These are phyloP conservation scores for Fusarium sp. DNA, from an alignment of 2,329 filamentous ascomycete species.

Conservation along the genomic window DNA sequence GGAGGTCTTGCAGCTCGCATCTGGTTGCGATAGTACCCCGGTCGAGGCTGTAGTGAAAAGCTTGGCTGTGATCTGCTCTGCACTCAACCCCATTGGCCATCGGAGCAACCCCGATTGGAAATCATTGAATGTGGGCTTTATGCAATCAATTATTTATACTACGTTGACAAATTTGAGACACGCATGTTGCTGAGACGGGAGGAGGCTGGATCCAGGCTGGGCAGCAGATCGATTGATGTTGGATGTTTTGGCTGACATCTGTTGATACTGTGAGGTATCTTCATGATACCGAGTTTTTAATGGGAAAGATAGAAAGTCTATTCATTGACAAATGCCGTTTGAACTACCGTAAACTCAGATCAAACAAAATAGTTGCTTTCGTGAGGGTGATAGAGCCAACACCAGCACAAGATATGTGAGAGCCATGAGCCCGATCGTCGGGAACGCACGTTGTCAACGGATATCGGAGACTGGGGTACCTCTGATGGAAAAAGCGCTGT, in stretches of 20 bases:
- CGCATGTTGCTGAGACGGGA: neutral
- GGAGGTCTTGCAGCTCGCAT: neutral
- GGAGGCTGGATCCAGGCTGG: neutral
- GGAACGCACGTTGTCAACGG: slow-evolving; percentile 26
- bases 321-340: neutral
- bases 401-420: neutral
- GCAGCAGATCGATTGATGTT: neutral
- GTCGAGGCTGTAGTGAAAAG: neutral
- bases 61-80: slow-evolving; percentile 7
- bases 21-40: neutral
- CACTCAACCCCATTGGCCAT: neutral
- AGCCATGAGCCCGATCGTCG: slow-evolving; percentile 16
- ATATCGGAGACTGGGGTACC: slow-evolving; percentile 20
- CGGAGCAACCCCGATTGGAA: neutral
- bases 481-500: slow-evolving; percentile 2
- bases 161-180: slow-evolving; percentile 5
- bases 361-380: neutral
- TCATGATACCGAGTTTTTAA: neutral
- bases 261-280: neutral
- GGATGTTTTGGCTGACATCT: neutral
- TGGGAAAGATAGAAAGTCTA: neutral
- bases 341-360: neutral
- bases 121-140: neutral
- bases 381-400: neutral
- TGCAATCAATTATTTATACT: neutral